Evolutionary conservation across 106 monocot genomes (phyloP).

Genomic region (Allium sativum): DNA sequence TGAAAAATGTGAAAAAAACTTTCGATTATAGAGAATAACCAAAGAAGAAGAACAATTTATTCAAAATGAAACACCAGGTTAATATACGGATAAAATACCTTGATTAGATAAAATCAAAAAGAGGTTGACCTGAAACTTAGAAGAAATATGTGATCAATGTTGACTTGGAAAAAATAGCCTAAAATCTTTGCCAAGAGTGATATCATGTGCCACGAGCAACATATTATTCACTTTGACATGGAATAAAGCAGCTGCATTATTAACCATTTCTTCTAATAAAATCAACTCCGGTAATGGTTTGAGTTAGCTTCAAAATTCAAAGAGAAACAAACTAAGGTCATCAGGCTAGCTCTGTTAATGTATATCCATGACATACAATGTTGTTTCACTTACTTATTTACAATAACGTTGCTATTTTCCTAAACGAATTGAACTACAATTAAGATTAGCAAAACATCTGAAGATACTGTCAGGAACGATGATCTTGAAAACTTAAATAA

Average conservation of each 20-base stretch:
- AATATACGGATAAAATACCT: too few relatives aligned
- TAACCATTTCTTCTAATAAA: slow-evolving; percentile 97
- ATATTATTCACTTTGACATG: slow-evolving; percentile 83
- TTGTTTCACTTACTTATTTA: slow-evolving; percentile 50
- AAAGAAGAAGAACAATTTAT: slow-evolving; percentile 69
- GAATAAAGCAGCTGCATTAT: slow-evolving; percentile 80
- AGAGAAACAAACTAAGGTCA: not conserved
- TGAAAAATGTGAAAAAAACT: slow-evolving; percentile 74
- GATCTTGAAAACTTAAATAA: slow-evolving; percentile 65
- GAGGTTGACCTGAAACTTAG: too few relatives aligned
- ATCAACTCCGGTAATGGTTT: slow-evolving; percentile 85
- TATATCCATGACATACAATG: not conserved
- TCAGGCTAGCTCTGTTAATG: not conserved
- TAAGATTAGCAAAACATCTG: slow-evolving; percentile 74
- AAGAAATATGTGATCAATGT: not conserved
- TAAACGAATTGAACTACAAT: slow-evolving; percentile 61
- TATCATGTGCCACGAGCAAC: slow-evolving; percentile 92
- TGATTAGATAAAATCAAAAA: too few relatives aligned
- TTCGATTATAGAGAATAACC: slow-evolving; percentile 82
- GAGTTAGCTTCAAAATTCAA: slow-evolving; percentile 34
- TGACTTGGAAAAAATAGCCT: slow-evolving; percentile 77
- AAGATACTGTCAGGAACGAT: slow-evolving; percentile 63
- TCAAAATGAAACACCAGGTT: not conserved
- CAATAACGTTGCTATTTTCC: slow-evolving; percentile 44
- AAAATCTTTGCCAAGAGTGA: slow-evolving; percentile 88